Base-by-base conservation (phyloP, 116 monocot species). In the Posidonia oceanica region DNA sequence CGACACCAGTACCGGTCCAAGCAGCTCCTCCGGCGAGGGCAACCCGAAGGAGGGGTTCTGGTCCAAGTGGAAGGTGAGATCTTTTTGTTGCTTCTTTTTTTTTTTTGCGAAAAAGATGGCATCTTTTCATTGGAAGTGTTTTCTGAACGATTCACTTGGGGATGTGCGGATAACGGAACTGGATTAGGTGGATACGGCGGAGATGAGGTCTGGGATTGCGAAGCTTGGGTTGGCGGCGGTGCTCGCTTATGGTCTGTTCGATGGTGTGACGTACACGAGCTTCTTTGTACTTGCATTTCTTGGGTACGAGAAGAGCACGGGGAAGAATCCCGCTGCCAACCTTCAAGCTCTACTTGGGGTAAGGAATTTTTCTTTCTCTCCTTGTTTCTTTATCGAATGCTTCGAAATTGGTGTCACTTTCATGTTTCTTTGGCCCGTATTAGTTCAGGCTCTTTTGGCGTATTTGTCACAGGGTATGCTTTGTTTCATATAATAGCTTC, bases 251-350 rank as follows among this genome's bases (percentile, higher is more conserved):
- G 83, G 86, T 14, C 40, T 90, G 53, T 86, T 86, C 67, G 86
- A 86, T 61, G 86, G 72, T 21, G 83, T 80, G 38, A 83, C 83
- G 11, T 90, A 90, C 73, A 81, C 86, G 1, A 82, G 79, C n/a
- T 90, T 90, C 74, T 86, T 90, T 36, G 73, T 83, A 10, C 86
- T 90, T 36, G 86, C 86, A 0, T 90, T 90, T 40, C 79, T 86
- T 15, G 83, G 89, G 21, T 90, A 90, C 63, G 89, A 90, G 79
- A 90, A 90, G 77, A 90, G 86, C 77, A 90, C 89, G 2, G 83
- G 89, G 42, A 83, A 80, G 53, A 90, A 90, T 42, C 89, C 89
- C 7, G 89, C 89, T 0, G 85, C 89, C 48, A 86, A 90, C 68
- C 79, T 90, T 41, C 67, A 83, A 66, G 86, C 89, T n/a, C 85